Percentiles rank a stretch among this genome's conserved stretches.
These are phyloP conservation scores for Salvia hispanica DNA, from an alignment of 257 asterid species.

Conservation along the genomic window DNA sequence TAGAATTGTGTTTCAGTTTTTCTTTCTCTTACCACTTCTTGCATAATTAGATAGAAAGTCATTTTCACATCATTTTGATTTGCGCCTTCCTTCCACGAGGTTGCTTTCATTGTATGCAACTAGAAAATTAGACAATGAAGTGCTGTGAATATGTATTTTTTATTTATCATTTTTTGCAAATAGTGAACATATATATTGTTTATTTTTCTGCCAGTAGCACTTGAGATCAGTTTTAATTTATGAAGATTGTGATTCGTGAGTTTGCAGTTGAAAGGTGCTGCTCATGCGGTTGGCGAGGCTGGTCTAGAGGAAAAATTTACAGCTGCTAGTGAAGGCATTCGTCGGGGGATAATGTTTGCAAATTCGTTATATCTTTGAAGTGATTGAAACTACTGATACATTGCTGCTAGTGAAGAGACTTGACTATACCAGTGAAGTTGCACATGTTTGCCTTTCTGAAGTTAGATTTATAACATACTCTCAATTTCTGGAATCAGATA, in stretches of 20 bases:
- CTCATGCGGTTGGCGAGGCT: constrained; percentile 91
- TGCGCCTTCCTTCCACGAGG: too few species aligned
- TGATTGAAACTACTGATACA: constrained; percentile 6
- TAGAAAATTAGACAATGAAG: too few species aligned
- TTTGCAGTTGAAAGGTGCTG: constrained; percentile 82
- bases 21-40: background rate
- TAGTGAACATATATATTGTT: background rate
- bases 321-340: constrained; percentile 89
- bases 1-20: background rate
- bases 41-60: background rate
- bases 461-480: too few species aligned
- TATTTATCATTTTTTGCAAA: too few species aligned
- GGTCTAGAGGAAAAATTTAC: constrained; percentile 75
- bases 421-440: too few species aligned
- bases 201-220: background rate
- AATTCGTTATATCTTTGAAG: constrained; percentile 80
- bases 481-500: too few species aligned
- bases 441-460: too few species aligned
- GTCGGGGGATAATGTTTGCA: constrained; percentile 97
- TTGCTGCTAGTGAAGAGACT: background rate
- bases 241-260: background rate
- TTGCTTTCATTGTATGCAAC: too few species aligned
- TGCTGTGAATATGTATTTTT: too few species aligned
- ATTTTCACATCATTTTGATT: background rate
- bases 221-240: background rate